Evolutionary conservation across 108 stramenopile genomes (phyloP).

Genomic region (Cafeteria roenbergensis): DNA sequence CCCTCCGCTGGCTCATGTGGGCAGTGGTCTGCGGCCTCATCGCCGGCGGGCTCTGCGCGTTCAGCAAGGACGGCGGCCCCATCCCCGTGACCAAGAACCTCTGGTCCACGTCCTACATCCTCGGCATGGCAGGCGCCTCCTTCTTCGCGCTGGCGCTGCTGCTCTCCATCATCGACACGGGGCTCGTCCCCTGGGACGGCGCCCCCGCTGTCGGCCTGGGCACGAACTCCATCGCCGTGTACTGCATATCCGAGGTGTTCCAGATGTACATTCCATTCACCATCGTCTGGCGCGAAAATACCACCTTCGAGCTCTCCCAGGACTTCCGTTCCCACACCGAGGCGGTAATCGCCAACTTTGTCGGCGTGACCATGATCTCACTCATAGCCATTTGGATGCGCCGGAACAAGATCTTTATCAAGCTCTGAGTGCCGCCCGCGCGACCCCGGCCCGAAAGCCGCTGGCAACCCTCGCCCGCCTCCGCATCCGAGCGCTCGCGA

Average conservation of each 20-base stretch:
- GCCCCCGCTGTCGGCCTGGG: conserved; percentile 12
- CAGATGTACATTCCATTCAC: conserved; percentile 17
- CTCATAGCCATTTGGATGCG: conserved; percentile 9
- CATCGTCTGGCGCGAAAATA: not conserved
- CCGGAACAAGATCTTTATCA: conserved; percentile 17
- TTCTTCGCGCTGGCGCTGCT: conserved; percentile 7
- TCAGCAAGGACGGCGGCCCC: not conserved
- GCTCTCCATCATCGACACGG: conserved; percentile 8
- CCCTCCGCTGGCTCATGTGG: not conserved
- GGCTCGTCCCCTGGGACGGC: conserved; percentile 13
- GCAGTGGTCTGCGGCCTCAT: not conserved
- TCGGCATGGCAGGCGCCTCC: conserved; percentile 9
- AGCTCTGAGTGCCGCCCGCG: too few relatives aligned
- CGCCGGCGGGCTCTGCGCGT: conserved; percentile 11
- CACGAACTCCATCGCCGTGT: conserved; percentile 21
- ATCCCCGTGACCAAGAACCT: conserved; percentile 26
- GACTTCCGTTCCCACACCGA: conserved; percentile 4
- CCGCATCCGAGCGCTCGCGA: too few relatives aligned
- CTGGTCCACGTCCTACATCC: conserved; percentile 19
- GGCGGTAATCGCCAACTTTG: conserved; percentile 4
- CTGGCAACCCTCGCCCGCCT: too few relatives aligned
- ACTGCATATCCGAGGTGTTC: conserved; percentile 13
- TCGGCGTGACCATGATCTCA: conserved; percentile 17
- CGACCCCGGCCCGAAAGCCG: too few relatives aligned
- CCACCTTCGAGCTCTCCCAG: not conserved